Base-by-base conservation (phyloP, 176 grass and related monocot species). In the Raddia distichophylla region DNA sequence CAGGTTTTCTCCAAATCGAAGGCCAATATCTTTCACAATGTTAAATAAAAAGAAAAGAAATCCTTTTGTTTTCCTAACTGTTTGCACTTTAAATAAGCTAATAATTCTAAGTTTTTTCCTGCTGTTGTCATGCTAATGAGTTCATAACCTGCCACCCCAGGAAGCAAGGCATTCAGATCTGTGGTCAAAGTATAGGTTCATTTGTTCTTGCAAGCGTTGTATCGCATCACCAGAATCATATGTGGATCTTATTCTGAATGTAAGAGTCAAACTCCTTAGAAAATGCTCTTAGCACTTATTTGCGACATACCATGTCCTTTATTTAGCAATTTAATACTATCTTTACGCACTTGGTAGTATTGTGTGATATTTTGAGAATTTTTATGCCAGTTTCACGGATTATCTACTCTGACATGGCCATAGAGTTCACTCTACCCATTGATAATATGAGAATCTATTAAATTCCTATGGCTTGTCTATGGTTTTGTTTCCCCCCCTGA, bases 181-280 rank as follows among this genome's bases (percentile, higher is more conserved):
- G 65, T 92, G 83, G 92, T 80, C 84, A 68, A 97, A 97, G 64
- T 94, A 97, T 83, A 87, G 83, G 82, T 97, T 97, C 64, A 65
- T 58, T 81, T 97, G 94, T 85, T 90, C 74, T 32, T 97, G 94
- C 81, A 64, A 82, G 14, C 91, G 90, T 45, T 97, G 94, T 87
- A 85, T 77, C 44, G 64, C 71, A 84, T 87, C 84, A 43, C 86
- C 85, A 51, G 48, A 92, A 81, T 37, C 76, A 40, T 90, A 91
- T 64, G 55, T 83, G 67, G 94, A 97, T 87, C 53, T 73, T 85
- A 84, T 97, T 87, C 78, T 97, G 46, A 92, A 87, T 89, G 94
- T 97, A 90, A 92, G 94, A 85, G 79, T 5, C 70, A 65, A 82
- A 80, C 55, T 27, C 65, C 13, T 45, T 48, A 63, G 11, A 81